Percentiles rank a stretch among this genome's conserved stretches.
These are phyloP conservation scores for Blastocystis sp. DNA, from an alignment of 352 stramenopile genomes.

Conservation along the genomic window DNA sequence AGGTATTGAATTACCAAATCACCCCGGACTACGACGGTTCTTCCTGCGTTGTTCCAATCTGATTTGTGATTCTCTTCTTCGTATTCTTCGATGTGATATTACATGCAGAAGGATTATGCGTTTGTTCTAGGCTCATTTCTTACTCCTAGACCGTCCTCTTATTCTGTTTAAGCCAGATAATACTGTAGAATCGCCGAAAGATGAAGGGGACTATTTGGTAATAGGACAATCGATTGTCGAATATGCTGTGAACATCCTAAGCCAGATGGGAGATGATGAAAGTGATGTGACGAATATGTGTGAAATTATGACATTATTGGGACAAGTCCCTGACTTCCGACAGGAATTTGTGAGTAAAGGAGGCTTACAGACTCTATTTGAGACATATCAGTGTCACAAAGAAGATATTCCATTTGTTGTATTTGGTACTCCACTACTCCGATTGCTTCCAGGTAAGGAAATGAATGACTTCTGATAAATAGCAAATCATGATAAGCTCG, in stretches of 20 bases:
- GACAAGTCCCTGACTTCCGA: not conserved
- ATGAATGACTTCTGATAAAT: not conserved
- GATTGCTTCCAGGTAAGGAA: not conserved
- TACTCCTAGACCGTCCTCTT: not conserved
- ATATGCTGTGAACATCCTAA: not conserved
- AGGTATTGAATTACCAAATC: not conserved
- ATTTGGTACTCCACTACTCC: not conserved
- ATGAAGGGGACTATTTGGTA: not conserved
- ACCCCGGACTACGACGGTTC: not conserved
- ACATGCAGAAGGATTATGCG: not conserved
- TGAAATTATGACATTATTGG: not conserved
- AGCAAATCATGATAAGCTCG: not conserved
- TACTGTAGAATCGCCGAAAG: not conserved
- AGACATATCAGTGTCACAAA: not conserved
- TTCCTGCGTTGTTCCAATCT: not conserved
- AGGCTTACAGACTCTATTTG: not conserved
- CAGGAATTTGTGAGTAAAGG: not conserved
- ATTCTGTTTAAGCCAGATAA: not conserved
- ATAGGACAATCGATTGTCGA: not conserved
- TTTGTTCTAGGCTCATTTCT: not conserved
- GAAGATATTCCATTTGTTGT: not conserved
- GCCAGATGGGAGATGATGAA: not conserved
- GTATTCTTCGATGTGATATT: constrained; percentile 3
- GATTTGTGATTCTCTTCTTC: constrained; percentile 9
- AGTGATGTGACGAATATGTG: not conserved